phyloP scores from a whole-genome alignment of 2,329 filamentous ascomycete species.

The Penicillium olsonii region DNA sequence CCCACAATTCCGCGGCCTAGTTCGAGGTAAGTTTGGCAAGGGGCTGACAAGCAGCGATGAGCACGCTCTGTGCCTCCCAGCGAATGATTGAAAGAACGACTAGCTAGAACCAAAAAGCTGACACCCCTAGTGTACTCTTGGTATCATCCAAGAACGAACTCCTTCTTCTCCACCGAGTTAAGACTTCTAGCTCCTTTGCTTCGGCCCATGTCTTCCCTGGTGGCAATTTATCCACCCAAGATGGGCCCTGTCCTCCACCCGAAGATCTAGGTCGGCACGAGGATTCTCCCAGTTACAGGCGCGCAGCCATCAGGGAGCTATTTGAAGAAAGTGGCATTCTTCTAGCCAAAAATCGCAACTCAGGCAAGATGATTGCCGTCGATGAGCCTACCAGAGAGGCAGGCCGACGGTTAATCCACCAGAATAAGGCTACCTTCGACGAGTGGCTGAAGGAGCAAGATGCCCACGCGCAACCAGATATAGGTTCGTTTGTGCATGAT shows the following conservation, averaged over 20 bases:
- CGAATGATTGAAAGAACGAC: not conserved
- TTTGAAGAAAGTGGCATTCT: conserved; percentile 95
- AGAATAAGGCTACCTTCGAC: conserved; percentile 63
- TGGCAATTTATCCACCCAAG: conserved; percentile 75
- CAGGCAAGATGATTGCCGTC: conserved; percentile 61
- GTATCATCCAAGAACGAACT: conserved; percentile 86
- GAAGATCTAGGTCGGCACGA: conserved; percentile 61
- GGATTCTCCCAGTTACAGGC: conserved; percentile 73
- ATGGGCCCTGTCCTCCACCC: conserved; percentile 60
- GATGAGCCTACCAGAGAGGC: conserved; percentile 61
- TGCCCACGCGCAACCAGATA: conserved; percentile 54
- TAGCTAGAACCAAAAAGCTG: conserved; percentile 8
- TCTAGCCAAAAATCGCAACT: conserved; percentile 56
- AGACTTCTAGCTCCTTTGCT: conserved; percentile 79
- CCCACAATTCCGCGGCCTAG: conserved; percentile 61
- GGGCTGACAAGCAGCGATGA: not conserved
- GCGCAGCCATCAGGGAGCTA: conserved; percentile 83
- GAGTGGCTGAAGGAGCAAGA: conserved; percentile 60
- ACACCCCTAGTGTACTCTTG: conserved; percentile 67
- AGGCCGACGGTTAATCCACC: conserved; percentile 70
- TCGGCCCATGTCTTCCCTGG: conserved; percentile 96
- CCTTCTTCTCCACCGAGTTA: conserved; percentile 81
- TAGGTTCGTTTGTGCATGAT: conserved; percentile 43
- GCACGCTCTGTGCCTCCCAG: not conserved
- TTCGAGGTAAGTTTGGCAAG: conserved; percentile 53